Conservation (phyloP, 2,329 filamentous ascomycete genomes). For the Xylariales sp. region DNA sequence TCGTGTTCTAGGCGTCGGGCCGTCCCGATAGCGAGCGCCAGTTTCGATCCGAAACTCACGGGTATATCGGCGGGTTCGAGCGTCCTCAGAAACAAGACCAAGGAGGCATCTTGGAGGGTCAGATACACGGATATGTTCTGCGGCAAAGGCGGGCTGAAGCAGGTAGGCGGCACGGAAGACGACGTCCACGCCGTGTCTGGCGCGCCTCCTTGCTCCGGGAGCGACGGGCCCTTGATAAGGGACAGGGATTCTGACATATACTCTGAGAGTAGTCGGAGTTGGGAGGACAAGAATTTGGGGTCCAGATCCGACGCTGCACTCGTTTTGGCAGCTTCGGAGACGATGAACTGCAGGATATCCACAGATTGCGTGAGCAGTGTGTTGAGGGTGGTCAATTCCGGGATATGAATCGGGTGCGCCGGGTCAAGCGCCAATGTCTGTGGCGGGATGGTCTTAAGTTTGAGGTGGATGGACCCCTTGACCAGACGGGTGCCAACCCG, state of each 20-base stretch:
- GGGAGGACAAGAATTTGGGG: conserved; percentile 53
- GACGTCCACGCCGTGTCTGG: conserved; percentile 22
- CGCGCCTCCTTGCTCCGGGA: conserved; percentile 21
- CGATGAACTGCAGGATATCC: conserved; percentile 74
- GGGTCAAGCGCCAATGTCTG: conserved; percentile 45
- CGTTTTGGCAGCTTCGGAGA: conserved; percentile 48
- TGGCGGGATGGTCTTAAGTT: conserved; percentile 62
- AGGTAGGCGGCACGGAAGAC: conserved; percentile 24
- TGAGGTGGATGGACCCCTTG: conserved; percentile 78
- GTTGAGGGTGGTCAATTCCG: conserved; percentile 66
- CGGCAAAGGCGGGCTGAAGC: conserved; percentile 39
- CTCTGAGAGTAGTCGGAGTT: conserved; percentile 51
- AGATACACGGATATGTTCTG: conserved; percentile 70
- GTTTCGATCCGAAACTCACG: conserved; percentile 59
- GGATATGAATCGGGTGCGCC: conserved; percentile 52
- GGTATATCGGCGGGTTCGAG: conserved; percentile 63
- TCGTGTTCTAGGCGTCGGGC: conserved; percentile 65
- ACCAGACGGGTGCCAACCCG: conserved; percentile 86
- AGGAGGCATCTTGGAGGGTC: conserved; percentile 62
- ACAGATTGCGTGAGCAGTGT: conserved; percentile 78
- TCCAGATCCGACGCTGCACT: conserved; percentile 37
- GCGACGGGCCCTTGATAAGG: conserved; percentile 53
- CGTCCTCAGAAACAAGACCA: conserved; percentile 66
- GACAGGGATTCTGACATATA: conserved; percentile 47
- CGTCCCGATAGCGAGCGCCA: conserved; percentile 65